Evolutionary conservation across 2,329 filamentous ascomycete species (phyloP).

Genomic region (Fusarium nurragi): DNA sequence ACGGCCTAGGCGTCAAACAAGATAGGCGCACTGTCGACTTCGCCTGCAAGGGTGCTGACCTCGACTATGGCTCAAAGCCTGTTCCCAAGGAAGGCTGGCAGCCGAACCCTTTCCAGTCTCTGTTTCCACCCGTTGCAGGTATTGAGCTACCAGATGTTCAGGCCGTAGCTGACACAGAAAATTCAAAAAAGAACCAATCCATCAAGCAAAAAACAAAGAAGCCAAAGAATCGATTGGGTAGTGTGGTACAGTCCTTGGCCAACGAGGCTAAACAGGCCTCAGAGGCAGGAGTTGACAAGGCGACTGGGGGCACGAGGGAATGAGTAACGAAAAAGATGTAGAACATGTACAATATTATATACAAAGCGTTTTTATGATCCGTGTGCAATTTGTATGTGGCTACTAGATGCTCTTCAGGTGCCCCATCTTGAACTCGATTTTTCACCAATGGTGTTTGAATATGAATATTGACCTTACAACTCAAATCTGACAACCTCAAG

Average conservation of each 20-base stretch:
- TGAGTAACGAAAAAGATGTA: conserved; percentile 9
- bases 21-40: conserved; percentile 70
- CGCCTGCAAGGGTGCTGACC: conserved; percentile 71
- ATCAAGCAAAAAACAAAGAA: conserved; percentile 12
- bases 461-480: conserved; percentile 17
- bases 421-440: conserved; percentile 18
- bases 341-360: conserved; percentile 32
- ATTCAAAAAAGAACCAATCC: not conserved
- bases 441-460: conserved; percentile 19
- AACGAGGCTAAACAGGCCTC: conserved; percentile 42
- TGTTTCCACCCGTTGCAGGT: conserved; percentile 61
- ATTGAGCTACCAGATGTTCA: conserved; percentile 41
- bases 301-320: not conserved
- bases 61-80: conserved; percentile 68
- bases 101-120: conserved; percentile 50
- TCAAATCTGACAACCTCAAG: conserved; percentile 21
- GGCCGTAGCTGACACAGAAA: conserved; percentile 26
- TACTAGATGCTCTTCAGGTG: not conserved
- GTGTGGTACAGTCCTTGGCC: conserved; percentile 42
- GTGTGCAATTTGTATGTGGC: not conserved
- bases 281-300: not conserved
- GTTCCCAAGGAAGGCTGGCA: conserved; percentile 10
- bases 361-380: not conserved
- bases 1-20: conserved; percentile 76
- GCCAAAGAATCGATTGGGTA: conserved; percentile 44